Evolutionary conservation across 768 basidiomycete genomes (phyloP), one percentile per base, ranked within the genome.

Genomic region (Naganishia randhawae): DNA sequence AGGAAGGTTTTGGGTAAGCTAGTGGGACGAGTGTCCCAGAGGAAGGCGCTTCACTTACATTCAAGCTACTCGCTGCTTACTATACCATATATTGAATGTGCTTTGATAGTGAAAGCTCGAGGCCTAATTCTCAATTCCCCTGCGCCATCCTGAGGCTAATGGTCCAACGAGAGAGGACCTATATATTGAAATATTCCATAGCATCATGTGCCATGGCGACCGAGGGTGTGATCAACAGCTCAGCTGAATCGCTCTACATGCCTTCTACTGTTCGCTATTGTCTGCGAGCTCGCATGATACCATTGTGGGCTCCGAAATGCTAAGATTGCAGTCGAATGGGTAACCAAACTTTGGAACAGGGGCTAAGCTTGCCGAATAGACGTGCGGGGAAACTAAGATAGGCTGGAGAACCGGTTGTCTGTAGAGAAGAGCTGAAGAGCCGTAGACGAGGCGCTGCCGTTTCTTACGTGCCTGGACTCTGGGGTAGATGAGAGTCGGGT

Each of bases 21-120:
- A 10, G 41, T 2, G 9, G 37, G 16, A 39, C 16, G 25, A 8
- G 22, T 25, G 29, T n/a, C 22, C 22, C 16, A 27, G 6, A 25
- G n/a, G 22, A 27, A 3, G 19, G n/a, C 25, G 37, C 11, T 42
- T 42, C 27, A 61, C 57, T 39, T 5, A 41, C 37, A 8, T 19
- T 42, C 7, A 25, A 61, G 16, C 57, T 39, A 41, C 37, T 61
- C 35, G 11, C 25, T 29, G 57, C 27, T 61, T n/a, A 61, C 57
- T 61, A 61, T 35, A 61, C 57, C 39, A 61, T 61, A 61, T 57
- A 61, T 29, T 39, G 37, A 25, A n/a, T 61, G 37, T 25, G n/a
- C 9, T 35, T 11, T 41, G 57, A 61, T 39, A n/a, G 10, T 13
- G 22, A 25, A 41, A 61, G 37, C 57, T 61, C 37, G 8, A 25